phyloP scores from a whole-genome alignment of 805 yeast genomes.

The Yamadazyma tumulicola region DNA sequence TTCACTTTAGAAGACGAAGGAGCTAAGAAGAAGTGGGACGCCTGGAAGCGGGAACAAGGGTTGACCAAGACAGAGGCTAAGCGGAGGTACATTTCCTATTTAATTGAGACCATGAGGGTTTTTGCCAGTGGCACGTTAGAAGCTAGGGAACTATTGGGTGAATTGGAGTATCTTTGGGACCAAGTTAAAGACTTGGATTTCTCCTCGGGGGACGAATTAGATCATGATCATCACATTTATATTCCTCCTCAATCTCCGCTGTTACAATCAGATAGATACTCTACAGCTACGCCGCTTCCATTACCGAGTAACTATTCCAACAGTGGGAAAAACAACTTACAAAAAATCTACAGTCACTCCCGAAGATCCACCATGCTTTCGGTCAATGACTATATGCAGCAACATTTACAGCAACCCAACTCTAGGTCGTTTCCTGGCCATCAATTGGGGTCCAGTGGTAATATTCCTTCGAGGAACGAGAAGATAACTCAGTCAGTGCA shows the following conservation, averaged over 20 bases:
- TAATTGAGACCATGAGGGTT: constrained; percentile 68
- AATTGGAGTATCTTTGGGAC: constrained; percentile 72
- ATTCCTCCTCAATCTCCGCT: constrained; percentile 34
- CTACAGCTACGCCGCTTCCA: constrained; percentile 36
- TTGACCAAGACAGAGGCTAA: constrained; percentile 69
- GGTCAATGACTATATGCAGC: constrained; percentile 33
- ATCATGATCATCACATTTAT: constrained; percentile 18
- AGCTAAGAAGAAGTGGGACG: constrained; percentile 75
- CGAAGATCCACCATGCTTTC: constrained; percentile 35
- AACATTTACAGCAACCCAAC: constrained; percentile 23
- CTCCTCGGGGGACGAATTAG: constrained; percentile 27
- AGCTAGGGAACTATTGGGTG: constrained; percentile 60
- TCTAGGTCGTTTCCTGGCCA: too few relatives aligned
- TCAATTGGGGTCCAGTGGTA: constrained; percentile 2
- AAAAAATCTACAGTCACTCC: constrained; percentile 42
- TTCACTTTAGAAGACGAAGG: constrained; percentile 58
- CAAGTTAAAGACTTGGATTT: constrained; percentile 53
- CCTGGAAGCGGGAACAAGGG: constrained; percentile 79
- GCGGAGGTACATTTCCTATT: constrained; percentile 59
- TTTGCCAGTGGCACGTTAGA: constrained; percentile 68
- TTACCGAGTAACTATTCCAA: constrained; percentile 24
- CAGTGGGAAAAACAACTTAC: constrained; percentile 27
- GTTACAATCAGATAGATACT: constrained; percentile 32
- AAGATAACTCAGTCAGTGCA: constrained; percentile 9
- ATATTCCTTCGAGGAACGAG: not conserved